Conservation (phyloP, 768 basidiomycete genomes). For the Tulasnella sp. region DNA sequence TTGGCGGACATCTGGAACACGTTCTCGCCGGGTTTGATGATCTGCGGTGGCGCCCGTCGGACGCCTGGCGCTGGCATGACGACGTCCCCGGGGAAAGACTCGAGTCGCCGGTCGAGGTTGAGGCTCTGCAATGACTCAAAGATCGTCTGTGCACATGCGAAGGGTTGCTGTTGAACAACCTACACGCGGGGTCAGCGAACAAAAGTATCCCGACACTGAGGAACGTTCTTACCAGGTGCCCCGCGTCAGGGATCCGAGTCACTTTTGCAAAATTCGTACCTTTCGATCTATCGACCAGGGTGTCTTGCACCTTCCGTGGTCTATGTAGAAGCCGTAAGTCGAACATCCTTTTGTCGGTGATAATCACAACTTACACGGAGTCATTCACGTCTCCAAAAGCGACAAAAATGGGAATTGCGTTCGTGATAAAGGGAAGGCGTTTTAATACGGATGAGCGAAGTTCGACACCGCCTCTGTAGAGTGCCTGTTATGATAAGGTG, state of each 20-base stretch:
- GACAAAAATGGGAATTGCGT: neutral
- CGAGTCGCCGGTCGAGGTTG: too few relatives aligned
- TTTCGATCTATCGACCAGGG: neutral
- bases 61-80: too few relatives aligned
- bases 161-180: neutral
- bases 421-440: neutral
- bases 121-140: neutral
- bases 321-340: neutral
- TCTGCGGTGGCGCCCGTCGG: too few relatives aligned
- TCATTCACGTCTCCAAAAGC: neutral
- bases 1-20: too few relatives aligned
- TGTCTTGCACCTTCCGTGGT: neutral
- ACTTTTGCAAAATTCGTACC: neutral
- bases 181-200: neutral
- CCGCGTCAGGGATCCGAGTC: neutral
- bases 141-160: neutral
- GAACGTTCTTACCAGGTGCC: neutral
- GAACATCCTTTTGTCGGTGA: neutral
- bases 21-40: too few relatives aligned
- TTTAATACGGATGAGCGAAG: neutral
- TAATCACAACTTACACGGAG: neutral
- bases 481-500: neutral
- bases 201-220: neutral
- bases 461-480: neutral
- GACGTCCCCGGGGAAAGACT: too few relatives aligned